A percentile compares a stretch with the other conserved stretches of the same genome.
Conservation (phyloP, 202 grass and related monocot genomes). For the Elaeis oleifera region DNA sequence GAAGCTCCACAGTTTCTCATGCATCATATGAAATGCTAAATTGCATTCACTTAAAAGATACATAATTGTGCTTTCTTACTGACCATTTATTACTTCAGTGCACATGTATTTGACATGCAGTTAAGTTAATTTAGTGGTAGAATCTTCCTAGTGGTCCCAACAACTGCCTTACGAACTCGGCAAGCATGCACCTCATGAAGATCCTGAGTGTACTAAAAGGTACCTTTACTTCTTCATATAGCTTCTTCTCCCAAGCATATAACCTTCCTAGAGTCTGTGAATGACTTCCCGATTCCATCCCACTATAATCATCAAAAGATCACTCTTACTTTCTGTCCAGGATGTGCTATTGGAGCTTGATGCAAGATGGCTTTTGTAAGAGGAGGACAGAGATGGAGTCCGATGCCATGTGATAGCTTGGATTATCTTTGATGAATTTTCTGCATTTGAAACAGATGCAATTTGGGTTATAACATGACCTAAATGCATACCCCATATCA, state of each 20-base stretch:
- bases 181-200: too few species aligned
- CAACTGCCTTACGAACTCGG: too few species aligned
- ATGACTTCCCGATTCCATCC: constrained; percentile 86
- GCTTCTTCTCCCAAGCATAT: constrained; percentile 97
- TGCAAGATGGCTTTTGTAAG: constrained; percentile 36
- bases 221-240: constrained; percentile 97
- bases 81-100: too few species aligned
- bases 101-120: too few species aligned
- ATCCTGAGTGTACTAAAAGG: too few species aligned
- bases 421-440: constrained; percentile 86
- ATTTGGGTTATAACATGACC: neutral
- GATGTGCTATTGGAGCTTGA: constrained; percentile 62
- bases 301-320: constrained; percentile 59
- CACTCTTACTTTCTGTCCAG: constrained; percentile 69
- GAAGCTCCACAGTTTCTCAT: too few species aligned
- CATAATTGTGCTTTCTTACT: too few species aligned
- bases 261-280: constrained; percentile 83
- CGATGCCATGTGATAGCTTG: constrained; percentile 85
- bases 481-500: too few species aligned
- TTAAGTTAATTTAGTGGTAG: too few species aligned
- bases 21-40: too few species aligned
- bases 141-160: too few species aligned
- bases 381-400: constrained; percentile 65
- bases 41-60: too few species aligned
- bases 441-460: constrained; percentile 23